Evolutionary conservation across 768 basidiomycete genomes (phyloP), one percentile per base, ranked within the genome.

Genomic region (Suillus sp.): DNA sequence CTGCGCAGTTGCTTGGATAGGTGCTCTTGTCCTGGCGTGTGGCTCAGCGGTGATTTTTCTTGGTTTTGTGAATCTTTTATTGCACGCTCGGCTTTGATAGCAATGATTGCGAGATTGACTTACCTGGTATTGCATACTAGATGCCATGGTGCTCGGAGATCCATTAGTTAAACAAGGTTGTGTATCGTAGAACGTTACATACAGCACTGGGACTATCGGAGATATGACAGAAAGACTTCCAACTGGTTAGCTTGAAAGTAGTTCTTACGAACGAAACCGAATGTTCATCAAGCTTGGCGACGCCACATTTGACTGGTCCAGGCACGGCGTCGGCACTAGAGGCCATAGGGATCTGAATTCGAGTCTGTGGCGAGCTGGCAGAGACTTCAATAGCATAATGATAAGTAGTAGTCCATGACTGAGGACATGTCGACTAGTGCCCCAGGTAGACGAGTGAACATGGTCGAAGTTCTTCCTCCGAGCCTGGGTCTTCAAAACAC

Each of bases 1-100:
- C 77, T 13, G 25, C 45, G 5, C 32, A 60, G 48, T 74, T 0
- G 76, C 75, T 18, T 81, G 81, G 80, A 72, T 75, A 48, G 78
- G 79, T 0, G 81, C 74, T 1, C 70, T 78, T 0, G 66, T 62
- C 9, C 68, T 81, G 3, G 72, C 74, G 3, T 63, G 69, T 37
- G 56, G 60, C 1, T 68, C 59, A 63, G 74, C 73, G 3, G 8
- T 54, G 0, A 22, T 72, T 25, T 79, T 75, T 30, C 68, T 75
- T 0, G 66, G 70, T 2, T 67, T 69, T 61, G n/a, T n/a, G n/a
- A n/a, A n/a, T n/a, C n/a, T 78, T 18, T 37, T 72, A 45, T 54
- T 35, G 53, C 25, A 54, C 53, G 14, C 53, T 30, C 43, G n/a
- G 3, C 43, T 45, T n/a, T n/a, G 43, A 43, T n/a, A n/a, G 9